Base-by-base conservation (phyloP, 495 filamentous ascomycete species). In the Lichenothelia convexa region DNA sequence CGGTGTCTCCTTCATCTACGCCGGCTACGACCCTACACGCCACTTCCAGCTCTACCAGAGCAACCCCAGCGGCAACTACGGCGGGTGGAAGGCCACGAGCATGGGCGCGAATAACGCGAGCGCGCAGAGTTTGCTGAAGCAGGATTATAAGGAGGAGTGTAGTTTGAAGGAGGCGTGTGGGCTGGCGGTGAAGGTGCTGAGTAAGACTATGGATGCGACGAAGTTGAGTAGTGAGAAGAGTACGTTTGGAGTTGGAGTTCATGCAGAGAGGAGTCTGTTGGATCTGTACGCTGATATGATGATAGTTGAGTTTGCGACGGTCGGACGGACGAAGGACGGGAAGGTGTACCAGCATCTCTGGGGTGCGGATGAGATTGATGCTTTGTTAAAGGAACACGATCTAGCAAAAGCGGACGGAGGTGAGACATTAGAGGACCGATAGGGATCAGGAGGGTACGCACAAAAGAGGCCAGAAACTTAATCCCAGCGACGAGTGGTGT, bases 201-300 rank as follows among this genome's bases (percentile, higher is more conserved):
- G 87, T 70, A 99, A 99, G 74, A 99, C 89, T 3, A 99, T 99
- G 91, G 89, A 99, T 59, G 87, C 83, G 29, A 94, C 89, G 4
- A 95, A 93, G 67, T 59, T 99, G 50, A 92, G 82, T 67, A 93
- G 85, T 51, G 86, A 95, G 66, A 99, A 99, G 70, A 93, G 86
- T 93, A 62, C 59, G 73, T 64, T 12, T 18, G 19, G 15, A 3
- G 20, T 36, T 45, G 24, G 46, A 18, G 9, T 9, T 3, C n/a
- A n/a, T n/a, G n/a, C n/a, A 13, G 3, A 19, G 2, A 6, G 12
- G 1, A 1, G 20, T 6, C 3, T 19, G 18, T 3, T 34, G 8
- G 17, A 32, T n/a, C 20, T 32, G 21, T 12, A 20, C 18, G 8
- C 38, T 53, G 40, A 56, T 33, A 32, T 47, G 45, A 36, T 15